phyloP scores from a whole-genome alignment of 208 protist genomes.

The Phytomonas francai region DNA sequence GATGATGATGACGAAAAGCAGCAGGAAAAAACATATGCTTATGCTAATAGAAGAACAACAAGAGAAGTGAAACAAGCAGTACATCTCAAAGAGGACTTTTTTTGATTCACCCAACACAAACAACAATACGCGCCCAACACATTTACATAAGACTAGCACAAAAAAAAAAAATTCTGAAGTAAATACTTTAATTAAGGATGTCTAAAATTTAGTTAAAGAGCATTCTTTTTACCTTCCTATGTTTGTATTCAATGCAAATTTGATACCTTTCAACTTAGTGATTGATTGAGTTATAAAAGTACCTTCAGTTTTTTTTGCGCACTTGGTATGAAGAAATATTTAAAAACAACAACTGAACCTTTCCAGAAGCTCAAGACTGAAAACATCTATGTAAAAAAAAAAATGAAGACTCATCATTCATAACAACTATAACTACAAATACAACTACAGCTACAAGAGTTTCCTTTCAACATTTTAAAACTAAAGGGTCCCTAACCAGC shows the following conservation, averaged over 20 bases:
- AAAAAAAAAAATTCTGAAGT: not conserved
- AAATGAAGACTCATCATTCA: not conserved
- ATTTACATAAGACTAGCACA: not conserved
- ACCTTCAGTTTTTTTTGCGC: constrained; percentile 2
- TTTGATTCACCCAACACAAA: not conserved
- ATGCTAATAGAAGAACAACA: not conserved
- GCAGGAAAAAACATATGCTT: not conserved
- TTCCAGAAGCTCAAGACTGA: not conserved
- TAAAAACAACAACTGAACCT: constrained; percentile 10
- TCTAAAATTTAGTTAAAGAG: not conserved
- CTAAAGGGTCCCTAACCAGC: not conserved
- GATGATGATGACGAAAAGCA: not conserved
- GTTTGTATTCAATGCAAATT: constrained; percentile 4
- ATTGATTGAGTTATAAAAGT: not conserved
- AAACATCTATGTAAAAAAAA: not conserved
- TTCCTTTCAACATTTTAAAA: not conserved
- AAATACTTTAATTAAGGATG: constrained; percentile 9
- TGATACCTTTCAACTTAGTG: constrained; percentile 6
- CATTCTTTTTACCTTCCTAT: constrained; percentile 11
- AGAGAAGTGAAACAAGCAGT: constrained; percentile 6
- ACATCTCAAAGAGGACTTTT: not conserved
- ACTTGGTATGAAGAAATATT: constrained; percentile 7
- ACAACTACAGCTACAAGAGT: not conserved
- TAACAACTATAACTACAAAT: too few relatives aligned
- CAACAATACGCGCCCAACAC: not conserved